Evolutionary conservation across 345 rosid species (phyloP).

Genomic region (Arabidopsis arenosa): DNA sequence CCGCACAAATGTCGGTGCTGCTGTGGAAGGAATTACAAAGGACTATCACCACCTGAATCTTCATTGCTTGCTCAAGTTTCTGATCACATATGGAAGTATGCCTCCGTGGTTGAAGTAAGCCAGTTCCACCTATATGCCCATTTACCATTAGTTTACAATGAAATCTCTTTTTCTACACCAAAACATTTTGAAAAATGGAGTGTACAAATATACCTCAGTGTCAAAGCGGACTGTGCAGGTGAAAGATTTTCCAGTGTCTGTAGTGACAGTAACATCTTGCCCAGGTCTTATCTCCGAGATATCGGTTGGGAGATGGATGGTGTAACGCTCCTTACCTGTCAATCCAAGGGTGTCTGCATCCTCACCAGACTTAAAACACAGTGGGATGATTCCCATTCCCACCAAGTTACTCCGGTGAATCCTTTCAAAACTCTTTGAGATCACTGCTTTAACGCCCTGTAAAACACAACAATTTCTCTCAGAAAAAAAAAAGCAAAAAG

Average conservation of each 20-base stretch:
- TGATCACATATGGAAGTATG: slow-evolving; percentile 86
- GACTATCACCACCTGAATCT: neutral
- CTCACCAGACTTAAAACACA: slow-evolving; percentile 54
- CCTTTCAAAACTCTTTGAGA: slow-evolving; percentile 59
- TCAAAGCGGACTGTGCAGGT: slow-evolving; percentile 91
- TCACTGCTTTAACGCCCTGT: slow-evolving; percentile 55
- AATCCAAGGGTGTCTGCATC: slow-evolving; percentile 54
- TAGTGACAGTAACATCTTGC: slow-evolving; percentile 85
- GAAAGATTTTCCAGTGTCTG: slow-evolving; percentile 81
- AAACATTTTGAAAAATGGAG: neutral
- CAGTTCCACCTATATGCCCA: slow-evolving; percentile 83
- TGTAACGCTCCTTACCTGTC: slow-evolving; percentile 55
- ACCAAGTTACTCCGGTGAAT: slow-evolving; percentile 57
- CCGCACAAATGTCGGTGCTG: neutral
- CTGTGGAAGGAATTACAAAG: neutral
- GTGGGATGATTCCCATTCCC: slow-evolving; percentile 50
- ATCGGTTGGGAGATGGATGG: slow-evolving; percentile 56
- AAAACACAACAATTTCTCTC: neutral
- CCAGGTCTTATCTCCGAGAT: slow-evolving; percentile 83
- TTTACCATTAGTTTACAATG: slow-evolving; percentile 2
- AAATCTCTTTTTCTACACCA: neutral
- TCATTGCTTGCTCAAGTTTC: slow-evolving; percentile 67
- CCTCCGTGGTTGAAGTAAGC: slow-evolving; percentile 89
- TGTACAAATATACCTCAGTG: slow-evolving; percentile 68
- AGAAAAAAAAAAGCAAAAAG: neutral